phyloP scores from a whole-genome alignment of 768 basidiomycete species.

The Tylopilus balloui region DNA sequence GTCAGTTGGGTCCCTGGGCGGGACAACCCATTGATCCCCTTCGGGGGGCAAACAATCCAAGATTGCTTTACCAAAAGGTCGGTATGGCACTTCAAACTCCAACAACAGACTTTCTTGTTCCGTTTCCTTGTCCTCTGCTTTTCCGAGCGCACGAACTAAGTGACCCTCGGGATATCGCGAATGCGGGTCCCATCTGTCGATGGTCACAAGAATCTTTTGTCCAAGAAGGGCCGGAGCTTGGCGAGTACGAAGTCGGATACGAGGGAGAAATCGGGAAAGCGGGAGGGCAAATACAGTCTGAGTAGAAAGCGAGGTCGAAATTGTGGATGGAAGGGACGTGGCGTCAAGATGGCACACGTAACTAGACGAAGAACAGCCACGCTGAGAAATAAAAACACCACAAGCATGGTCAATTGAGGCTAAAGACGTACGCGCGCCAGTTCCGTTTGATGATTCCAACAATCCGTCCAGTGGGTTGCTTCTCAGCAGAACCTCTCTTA shows the following conservation, averaged over 20 bases:
- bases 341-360: constrained; percentile 95
- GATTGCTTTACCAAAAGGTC: constrained; percentile 95
- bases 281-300: constrained; percentile 96
- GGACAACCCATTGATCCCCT: constrained; percentile 92
- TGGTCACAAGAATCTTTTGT: constrained; percentile 94
- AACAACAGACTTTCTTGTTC: constrained; percentile 91
- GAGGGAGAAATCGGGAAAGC: constrained; percentile 84
- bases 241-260: constrained; percentile 90
- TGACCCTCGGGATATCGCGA: constrained; percentile 96
- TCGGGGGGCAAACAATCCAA: constrained; percentile 84
- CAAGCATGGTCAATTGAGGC: neutral
- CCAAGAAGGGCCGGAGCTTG: constrained; percentile 85
- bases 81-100: constrained; percentile 93
- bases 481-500: constrained; percentile 43
- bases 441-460: constrained; percentile 93
- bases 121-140: constrained; percentile 90
- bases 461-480: constrained; percentile 87
- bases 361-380: constrained; percentile 33
- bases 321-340: constrained; percentile 76
- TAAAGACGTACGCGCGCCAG: constrained; percentile 77
- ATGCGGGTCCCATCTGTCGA: constrained; percentile 86
- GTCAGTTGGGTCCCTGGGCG: constrained; percentile 54
- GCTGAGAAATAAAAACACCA: neutral
- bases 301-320: constrained; percentile 71
- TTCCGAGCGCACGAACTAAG: constrained; percentile 88